phyloP scores from a whole-genome alignment of 1,284 basidiomycete species.

The Microbotryum lychnidis-dioicae region DNA sequence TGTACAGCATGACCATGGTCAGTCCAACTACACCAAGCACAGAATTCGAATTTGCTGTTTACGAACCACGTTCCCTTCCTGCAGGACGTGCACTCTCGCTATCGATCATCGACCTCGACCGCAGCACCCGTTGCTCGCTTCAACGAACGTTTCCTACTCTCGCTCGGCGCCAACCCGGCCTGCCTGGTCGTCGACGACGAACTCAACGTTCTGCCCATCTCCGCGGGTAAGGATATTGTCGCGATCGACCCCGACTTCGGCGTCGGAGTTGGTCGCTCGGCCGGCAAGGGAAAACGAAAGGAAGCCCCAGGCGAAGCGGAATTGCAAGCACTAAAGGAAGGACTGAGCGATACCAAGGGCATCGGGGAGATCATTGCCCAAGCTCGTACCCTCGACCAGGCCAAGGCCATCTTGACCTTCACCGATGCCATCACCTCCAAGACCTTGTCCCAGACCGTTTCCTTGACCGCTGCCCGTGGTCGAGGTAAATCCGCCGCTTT shows the following conservation, averaged over 20 bases:
- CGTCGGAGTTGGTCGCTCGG: constrained; percentile 34
- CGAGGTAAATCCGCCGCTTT: constrained; percentile 95
- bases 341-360: constrained; percentile 73
- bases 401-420: constrained; percentile 83
- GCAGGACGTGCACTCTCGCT: constrained; percentile 87
- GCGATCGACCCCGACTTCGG: constrained; percentile 52
- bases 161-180: constrained; percentile 79
- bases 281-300: constrained; percentile 49
- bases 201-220: constrained; percentile 93
- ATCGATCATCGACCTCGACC: constrained; percentile 68
- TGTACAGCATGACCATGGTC: constrained; percentile 96
- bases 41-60: not conserved
- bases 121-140: constrained; percentile 87
- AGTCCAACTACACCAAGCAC: constrained; percentile 32
- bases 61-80: not conserved
- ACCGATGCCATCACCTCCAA: constrained; percentile 86
- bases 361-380: constrained; percentile 83
- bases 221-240: constrained; percentile 86
- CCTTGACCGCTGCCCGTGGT: constrained; percentile 88
- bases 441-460: constrained; percentile 87
- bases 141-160: constrained; percentile 96
- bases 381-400: constrained; percentile 78
- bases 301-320: constrained; percentile 48
- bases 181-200: constrained; percentile 96
- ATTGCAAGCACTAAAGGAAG: constrained; percentile 72